Evolutionary conservation across 1,139 yeast species (phyloP).

Genomic region (Pichia sp.): DNA sequence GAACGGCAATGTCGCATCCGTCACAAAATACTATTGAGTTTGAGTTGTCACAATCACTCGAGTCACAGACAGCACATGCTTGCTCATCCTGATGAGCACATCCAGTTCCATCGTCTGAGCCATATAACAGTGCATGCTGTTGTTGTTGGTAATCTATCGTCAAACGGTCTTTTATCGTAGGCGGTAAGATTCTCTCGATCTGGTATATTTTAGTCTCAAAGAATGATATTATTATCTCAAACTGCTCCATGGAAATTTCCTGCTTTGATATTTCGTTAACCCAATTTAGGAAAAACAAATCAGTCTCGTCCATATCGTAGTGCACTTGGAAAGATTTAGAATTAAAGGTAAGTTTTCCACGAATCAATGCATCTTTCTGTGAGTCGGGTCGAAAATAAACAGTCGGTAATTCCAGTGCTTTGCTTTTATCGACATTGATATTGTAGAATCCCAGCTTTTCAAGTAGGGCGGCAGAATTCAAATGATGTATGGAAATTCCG

Average conservation of each 20-base stretch:
- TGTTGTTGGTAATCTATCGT: slow-evolving; percentile 26
- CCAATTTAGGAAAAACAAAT: slow-evolving; percentile 48
- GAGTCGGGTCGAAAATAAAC: slow-evolving; percentile 39
- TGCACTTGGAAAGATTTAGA: slow-evolving; percentile 35
- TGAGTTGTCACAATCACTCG: slow-evolving; percentile 76
- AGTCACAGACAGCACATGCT: slow-evolving; percentile 83
- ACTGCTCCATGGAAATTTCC: slow-evolving; percentile 53
- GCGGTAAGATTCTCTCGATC: slow-evolving; percentile 59
- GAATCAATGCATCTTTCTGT: slow-evolving; percentile 25
- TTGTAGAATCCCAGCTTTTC: slow-evolving; percentile 19
- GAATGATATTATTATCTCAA: slow-evolving; percentile 70
- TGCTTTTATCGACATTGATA: neutral
- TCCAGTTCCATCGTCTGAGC: slow-evolving; percentile 73
- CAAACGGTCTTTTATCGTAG: slow-evolving; percentile 33
- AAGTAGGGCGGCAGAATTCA: neutral
- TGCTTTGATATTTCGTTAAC: slow-evolving; percentile 22
- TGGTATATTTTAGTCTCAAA: slow-evolving; percentile 74
- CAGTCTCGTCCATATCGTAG: slow-evolving; percentile 96
- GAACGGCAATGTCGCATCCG: slow-evolving; percentile 95
- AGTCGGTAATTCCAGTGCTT: slow-evolving; percentile 11
- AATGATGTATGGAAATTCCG: neutral
- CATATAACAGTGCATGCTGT: slow-evolving; percentile 41
- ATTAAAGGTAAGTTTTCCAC: slow-evolving; percentile 23
- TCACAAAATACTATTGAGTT: slow-evolving; percentile 95
- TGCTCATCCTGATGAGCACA: slow-evolving; percentile 61